These are phyloP conservation scores for Medicago ruthenica DNA, from an alignment of 306 rosid species.

Conservation along the genomic window DNA sequence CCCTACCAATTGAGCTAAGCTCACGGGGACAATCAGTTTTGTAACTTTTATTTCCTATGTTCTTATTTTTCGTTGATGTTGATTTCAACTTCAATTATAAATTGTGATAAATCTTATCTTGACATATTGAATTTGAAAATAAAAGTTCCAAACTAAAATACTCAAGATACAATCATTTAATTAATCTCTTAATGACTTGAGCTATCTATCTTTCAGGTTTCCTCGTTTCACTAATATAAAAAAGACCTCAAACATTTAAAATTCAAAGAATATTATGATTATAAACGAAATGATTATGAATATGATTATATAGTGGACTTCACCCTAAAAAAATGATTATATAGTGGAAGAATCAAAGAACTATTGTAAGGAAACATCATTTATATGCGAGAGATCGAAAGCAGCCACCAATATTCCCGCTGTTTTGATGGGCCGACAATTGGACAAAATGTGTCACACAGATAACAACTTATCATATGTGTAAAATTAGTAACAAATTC, in stretches of 20 bases:
- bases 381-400: constrained; percentile 25
- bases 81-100: neutral
- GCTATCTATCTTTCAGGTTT: neutral
- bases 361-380: constrained; percentile 16
- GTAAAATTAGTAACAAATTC: too few species aligned
- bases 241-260: constrained; percentile 9
- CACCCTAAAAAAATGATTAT: neutral
- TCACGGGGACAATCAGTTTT: too few species aligned
- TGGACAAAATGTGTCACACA: constrained; percentile 75
- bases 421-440: constrained; percentile 78
- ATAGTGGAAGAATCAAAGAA: constrained; percentile 4
- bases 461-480: constrained; percentile 42
- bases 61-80: neutral
- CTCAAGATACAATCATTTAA: neutral
- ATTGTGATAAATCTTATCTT: neutral
- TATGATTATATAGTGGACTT: neutral
- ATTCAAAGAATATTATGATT: constrained; percentile 2
- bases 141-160: neutral
- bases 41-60: too few species aligned
- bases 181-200: neutral
- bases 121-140: neutral
- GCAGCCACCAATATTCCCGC: constrained; percentile 82
- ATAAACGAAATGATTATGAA: neutral
- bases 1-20: too few species aligned
- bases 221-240: neutral